Evolutionary conservation across 352 stramenopile species (phyloP), one percentile per base, ranked within the genome.

Genomic region (Globisporangium iwayamae): DNA sequence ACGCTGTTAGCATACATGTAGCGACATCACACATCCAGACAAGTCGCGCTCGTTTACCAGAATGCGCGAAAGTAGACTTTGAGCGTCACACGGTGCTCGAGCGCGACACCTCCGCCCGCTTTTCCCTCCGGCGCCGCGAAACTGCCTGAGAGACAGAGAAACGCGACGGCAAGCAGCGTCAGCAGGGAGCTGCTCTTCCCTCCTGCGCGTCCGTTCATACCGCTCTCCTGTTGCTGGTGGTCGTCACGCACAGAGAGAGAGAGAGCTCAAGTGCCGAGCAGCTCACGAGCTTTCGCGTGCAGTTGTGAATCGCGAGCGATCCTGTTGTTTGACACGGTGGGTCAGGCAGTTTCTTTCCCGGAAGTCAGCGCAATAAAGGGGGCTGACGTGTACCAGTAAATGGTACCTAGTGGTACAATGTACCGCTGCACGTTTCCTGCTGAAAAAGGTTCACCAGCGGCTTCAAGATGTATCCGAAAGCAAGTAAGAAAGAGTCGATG

Each of bases 51-150:
- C 18, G 18, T 30, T 41, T 59, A 92, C 83, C 83, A 93, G 71
- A 88, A 93, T 1, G 82, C 84, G 46, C 84, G 84, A 67, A 87
- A 93, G 60, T 83, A 84, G 47, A 93, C 77, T 43, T 76, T 71
- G 34, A 93, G 46, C n/a, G 72, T 68, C n/a, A 93, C 75, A 62
- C 75, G 77, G 51, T 84, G 67, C 48, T 78, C 69, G 36, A 63
- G 57, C n/a, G 62, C 32, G 11, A 84, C 70, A 22, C 59, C 68
- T 20, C 45, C 62, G 13, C 32, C 32, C 4, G 60, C 52, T 6
- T 52, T 48, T 18, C 20, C 55, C 8, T 54, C 34, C 41, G 39
- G 41, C 25, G 41, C 28, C 56, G 61, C 52, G 34, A 41, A 50
- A 34, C 11, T 51, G 8, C 32, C 11, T 7, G 28, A 57, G 43